Base-by-base conservation (phyloP, 805 yeast genomes). In the Myxozyma vanderwaltii region DNA sequence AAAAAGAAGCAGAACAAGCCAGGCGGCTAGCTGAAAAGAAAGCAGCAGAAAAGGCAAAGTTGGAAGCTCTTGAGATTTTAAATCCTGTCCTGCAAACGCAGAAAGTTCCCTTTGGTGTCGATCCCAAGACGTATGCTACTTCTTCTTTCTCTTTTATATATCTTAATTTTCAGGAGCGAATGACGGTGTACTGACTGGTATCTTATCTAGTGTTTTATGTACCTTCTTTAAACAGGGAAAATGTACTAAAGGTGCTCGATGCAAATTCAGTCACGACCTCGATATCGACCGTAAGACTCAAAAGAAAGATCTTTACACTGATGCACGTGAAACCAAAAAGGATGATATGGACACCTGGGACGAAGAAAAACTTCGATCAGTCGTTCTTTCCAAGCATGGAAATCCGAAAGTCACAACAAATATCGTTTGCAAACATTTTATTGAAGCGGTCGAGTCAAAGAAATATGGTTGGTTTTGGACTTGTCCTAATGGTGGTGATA, bases 381-480 rank as follows among this genome's bases (percentile, higher is more conserved):
- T 94, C 63, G 86, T 94, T 69, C 58, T 81, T 65, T 90, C 97
- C 54, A 94, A 94, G 76, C 97, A 91, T 69, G 98, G 99, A 52
- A 94, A 94, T 73, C 91, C 86, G 56, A 85, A 85, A 73, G 90
- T 97, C 10, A 91, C 97, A 13, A 94, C 99, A 0, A 97, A 92
- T 65, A 94, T 82, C 67, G 89, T 94, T 50, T 94, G 99, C 82
- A 94, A 91, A 74, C 84, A 74, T 75, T 95, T 94, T 77, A 89
- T 94, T 66, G 96, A 91, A 61, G 98, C 99, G 0, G 97, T 94
- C 58, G 99, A 94, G 72, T 90, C 91, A 71, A 94, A 92, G 59
- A 92, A 92, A 72, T 94, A 94, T 72, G 99, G 99, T 71, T 94
- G 99, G 99, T 91, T 94, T 76, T 94, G 99, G 99, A 80, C 82